These are phyloP conservation scores for Clarireedia monteithiana DNA, from an alignment of 2,329 filamentous ascomycete genomes.

Conservation along the genomic window DNA sequence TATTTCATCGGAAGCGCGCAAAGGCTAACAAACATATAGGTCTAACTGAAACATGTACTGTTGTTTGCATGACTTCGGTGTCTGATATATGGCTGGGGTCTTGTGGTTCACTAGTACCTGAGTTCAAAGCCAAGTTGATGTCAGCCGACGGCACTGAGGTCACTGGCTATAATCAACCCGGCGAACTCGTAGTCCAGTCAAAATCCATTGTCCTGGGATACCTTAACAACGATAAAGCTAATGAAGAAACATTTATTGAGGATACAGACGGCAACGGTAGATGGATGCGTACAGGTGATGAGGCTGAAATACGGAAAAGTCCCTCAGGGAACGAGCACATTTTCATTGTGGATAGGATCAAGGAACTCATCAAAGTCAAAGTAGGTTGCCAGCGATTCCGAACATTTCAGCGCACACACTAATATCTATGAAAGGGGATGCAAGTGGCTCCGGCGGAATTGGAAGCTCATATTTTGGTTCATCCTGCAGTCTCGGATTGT, in stretches of 20 bases:
- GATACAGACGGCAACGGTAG: conserved; percentile 55
- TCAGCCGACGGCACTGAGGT: conserved; percentile 62
- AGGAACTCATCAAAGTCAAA: conserved; percentile 74
- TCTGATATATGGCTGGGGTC: conserved; percentile 64
- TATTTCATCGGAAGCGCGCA: background rate
- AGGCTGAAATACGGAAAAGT: conserved; percentile 60
- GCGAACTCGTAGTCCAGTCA: conserved; percentile 72
- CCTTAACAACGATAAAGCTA: conserved; percentile 78
- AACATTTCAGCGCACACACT: too few relatives aligned
- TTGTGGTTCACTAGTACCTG: conserved; percentile 62
- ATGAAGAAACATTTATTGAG: conserved; percentile 65
- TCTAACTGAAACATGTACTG: conserved; percentile 70
- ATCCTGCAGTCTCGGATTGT: conserved; percentile 68
- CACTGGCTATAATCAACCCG: conserved; percentile 57
- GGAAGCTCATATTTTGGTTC: conserved; percentile 69
- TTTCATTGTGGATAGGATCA: conserved; percentile 76
- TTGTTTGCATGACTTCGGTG: conserved; percentile 52
- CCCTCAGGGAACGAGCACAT: conserved; percentile 69
- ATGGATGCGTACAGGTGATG: conserved; percentile 75
- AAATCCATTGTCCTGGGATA: conserved; percentile 78
- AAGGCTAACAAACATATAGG: conserved; percentile 34
- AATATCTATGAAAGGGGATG: conserved; percentile 41
- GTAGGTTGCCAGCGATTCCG: conserved; percentile 33
- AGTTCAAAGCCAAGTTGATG: conserved; percentile 57
- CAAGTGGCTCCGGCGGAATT: conserved; percentile 82